Evolutionary conservation across 305 asterid genomes (phyloP), one percentile per base, ranked within the genome.

Genomic region (Stenogyne calaminthoides): DNA sequence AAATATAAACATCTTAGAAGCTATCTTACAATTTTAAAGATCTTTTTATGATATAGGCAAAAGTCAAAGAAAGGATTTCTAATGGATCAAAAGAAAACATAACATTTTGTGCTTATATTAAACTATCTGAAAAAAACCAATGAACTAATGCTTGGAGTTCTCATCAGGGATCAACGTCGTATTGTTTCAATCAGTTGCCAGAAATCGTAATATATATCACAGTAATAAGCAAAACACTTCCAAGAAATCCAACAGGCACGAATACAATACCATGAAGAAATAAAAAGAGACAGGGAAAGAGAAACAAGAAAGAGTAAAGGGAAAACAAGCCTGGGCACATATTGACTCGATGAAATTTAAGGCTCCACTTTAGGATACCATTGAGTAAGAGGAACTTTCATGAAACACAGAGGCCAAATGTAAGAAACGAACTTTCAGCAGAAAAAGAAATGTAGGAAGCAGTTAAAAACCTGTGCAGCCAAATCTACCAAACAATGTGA

Each of bases 401-500:
- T 20, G 36, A 65, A 37, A 1, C 16, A 37, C 42, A 20, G 52
- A 65, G 20, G 60, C 39, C 47, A 47, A 39, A 37, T 34, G 44
- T 2, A 55, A 32, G 6, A 36, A 29, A 22, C 51, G 71, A 52
- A 75, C 27, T 52, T 75, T 12, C 9, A 61, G 34, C 44, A 20
- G 36, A 69, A 49, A 60, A 37, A 42, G 72, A 63, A 29, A 62
- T n/a, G 20, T 12, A 57, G 16, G 64, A 40, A 37, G 65, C 32
- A 67, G 32, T 56, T 55, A 68, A 22, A 67, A 67, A 54, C 71
- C 16, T 42, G 51, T n/a, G 54, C 1, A 6, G 49, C 18, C 55
- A 22, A 22, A 69, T 66, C 46, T 18, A 42, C 70, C 7, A 15
- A 47, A 66, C 54, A 76, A 76, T 58, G 73, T 49, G 49, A 56